Percentiles rank a stretch among this genome's conserved stretches.
phyloP scores from a whole-genome alignment of 1,139 yeast species.

The Geotrichum restrictum region DNA sequence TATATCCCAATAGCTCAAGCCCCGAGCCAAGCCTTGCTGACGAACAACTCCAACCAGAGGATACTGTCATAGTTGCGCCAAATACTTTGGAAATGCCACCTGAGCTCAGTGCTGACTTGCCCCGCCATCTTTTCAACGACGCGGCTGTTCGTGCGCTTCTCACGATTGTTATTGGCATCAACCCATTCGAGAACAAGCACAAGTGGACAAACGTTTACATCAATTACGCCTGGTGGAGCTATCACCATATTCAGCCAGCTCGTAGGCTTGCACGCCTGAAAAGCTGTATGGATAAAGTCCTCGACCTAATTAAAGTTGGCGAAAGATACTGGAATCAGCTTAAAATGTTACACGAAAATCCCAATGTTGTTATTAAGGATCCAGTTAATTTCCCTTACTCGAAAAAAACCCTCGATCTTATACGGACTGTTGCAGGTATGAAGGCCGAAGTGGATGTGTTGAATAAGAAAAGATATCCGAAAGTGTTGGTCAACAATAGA shows the following conservation, averaged over 20 bases:
- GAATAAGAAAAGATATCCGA: background rate
- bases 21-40: background rate
- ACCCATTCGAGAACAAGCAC: background rate
- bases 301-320: slow-evolving; percentile 1
- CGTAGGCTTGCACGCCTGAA: slow-evolving; percentile 6
- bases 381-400: slow-evolving; percentile 4
- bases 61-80: background rate
- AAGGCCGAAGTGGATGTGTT: background rate
- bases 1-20: background rate
- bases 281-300: background rate
- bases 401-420: background rate
- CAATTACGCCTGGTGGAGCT: slow-evolving; percentile 12
- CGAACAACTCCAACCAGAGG: background rate
- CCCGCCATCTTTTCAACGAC: slow-evolving; percentile 7
- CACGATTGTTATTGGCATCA: background rate
- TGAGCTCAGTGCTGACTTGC: background rate
- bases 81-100: slow-evolving; percentile 5
- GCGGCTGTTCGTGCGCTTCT: slow-evolving; percentile 2
- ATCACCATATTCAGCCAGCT: slow-evolving; percentile 2
- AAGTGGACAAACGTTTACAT: slow-evolving; percentile 2
- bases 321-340: slow-evolving; percentile 1
- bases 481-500: background rate
- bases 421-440: slow-evolving; percentile 6
- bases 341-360: background rate
- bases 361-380: background rate